Evolutionary conservation across 164 flowering plant genomes (phyloP).

Genomic region (Nelumbo lutea): DNA sequence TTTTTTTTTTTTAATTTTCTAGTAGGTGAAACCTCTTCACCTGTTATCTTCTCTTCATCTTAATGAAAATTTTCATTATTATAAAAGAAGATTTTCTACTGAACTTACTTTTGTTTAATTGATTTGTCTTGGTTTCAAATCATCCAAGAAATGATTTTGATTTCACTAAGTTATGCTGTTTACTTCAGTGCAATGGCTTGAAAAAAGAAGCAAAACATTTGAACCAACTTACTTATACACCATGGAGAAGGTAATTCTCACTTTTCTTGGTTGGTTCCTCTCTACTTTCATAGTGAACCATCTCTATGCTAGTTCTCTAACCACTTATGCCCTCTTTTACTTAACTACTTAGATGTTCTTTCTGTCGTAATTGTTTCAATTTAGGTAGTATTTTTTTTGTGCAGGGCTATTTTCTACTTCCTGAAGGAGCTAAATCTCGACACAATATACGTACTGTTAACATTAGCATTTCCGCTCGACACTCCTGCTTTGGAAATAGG

Average conservation of each 20-base stretch:
- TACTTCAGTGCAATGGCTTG: conserved; percentile 82
- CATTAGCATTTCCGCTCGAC: conserved; percentile 81
- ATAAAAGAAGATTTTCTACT: too few relatives aligned
- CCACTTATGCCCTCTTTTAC: neutral
- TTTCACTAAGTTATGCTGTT: conserved; percentile 5
- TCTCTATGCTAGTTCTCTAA: neutral
- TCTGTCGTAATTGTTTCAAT: neutral
- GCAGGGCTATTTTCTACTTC: conserved; percentile 88
- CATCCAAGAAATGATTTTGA: neutral
- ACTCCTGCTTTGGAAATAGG: conserved; percentile 98
- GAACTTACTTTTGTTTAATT: too few relatives aligned
- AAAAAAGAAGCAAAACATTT: conserved; percentile 61
- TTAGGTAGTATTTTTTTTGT: conserved; percentile 1
- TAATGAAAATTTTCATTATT: too few relatives aligned
- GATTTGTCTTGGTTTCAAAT: too few relatives aligned
- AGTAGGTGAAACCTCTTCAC: too few relatives aligned
- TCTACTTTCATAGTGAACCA: neutral
- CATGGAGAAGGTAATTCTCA: conserved; percentile 66
- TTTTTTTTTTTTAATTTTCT: too few relatives aligned
- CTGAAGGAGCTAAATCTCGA: conserved; percentile 73
- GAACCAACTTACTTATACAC: conserved; percentile 93
- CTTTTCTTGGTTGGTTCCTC: neutral
- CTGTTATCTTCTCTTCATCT: too few relatives aligned
- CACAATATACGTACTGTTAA: conserved; percentile 75
- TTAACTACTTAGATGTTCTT: too few relatives aligned